Evolutionary conservation across 1,284 basidiomycete genomes (phyloP), one percentile per base, ranked within the genome.

Genomic region (Puccinia horiana): DNA sequence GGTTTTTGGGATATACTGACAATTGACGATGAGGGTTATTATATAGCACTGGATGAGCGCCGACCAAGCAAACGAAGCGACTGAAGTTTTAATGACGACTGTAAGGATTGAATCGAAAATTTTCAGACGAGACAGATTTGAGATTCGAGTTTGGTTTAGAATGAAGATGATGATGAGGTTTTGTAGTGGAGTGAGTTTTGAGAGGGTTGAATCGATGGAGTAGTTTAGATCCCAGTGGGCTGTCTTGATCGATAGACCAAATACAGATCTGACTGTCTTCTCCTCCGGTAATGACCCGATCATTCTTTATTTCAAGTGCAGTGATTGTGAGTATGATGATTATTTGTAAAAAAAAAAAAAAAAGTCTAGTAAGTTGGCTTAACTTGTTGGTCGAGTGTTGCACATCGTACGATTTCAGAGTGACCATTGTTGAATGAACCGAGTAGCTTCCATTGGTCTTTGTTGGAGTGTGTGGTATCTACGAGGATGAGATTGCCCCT

Each of bases 191-290:
- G n/a, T n/a, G 63, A 42, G 37, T 65, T 12, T 12, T 23, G 16
- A 18, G 23, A 40, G 63, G 63, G 20, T 23, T 65, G 37, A 65
- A 65, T 29, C 37, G 63, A 65, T 65, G 1, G 35, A 65, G 1
- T 5, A 65, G 63, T 65, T 16, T 29, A 12, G 23, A 40, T 16
- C 37, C 32, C 23, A 11, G 37, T n/a, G 32, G 11, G 18, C 23
- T 65, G 0, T 23, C 63, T 42, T 18, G 35, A 42, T 76, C 32
- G 37, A 11, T 65, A 2, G 76, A 65, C 76, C 76, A 78, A 2
- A 69, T 29, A 70, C 76, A 78, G n/a, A 78, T 67, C 58, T n/a
- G 37, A 12, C 76, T 63, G n/a, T 78, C 76, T 69, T 78, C 76
- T 52, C 76, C 76, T 14, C 76, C 76, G 26, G 76, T 78, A 26